phyloP scores from a whole-genome alignment of 139 green algal species.

The Tetraselmis striata region DNA sequence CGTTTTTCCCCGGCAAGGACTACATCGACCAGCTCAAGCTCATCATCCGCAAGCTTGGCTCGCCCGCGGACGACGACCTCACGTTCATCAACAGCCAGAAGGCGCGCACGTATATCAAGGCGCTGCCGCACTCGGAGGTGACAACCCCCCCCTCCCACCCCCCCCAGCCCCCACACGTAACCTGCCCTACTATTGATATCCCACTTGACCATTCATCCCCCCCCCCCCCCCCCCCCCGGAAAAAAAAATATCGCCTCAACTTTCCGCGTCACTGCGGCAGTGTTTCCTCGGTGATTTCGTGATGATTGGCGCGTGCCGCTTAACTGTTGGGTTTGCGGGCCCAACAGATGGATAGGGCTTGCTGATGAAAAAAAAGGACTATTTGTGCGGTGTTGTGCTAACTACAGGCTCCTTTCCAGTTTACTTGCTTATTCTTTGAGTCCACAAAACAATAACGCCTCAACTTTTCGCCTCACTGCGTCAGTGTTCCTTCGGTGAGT shows the following conservation, averaged over 20 bases:
- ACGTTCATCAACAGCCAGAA: conserved; percentile 80
- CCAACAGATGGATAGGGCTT: no score
- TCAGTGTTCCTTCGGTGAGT: no score
- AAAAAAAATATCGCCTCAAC: not conserved
- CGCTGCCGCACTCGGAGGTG: conserved; percentile 51
- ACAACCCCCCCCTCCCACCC: not conserved
- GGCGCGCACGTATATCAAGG: conserved; percentile 72
- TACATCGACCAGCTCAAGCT: conserved; percentile 93
- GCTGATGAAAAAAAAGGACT: no score
- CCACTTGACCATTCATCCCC: not conserved
- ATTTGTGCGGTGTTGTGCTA: no score
- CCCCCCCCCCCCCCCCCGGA: not conserved
- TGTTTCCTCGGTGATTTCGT: no score
- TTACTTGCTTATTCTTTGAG: no score
- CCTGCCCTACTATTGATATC: not conserved
- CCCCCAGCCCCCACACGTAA: not conserved
- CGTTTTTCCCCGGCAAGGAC: conserved; percentile 76
- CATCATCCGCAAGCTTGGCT: conserved; percentile 84
- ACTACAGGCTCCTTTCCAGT: no score
- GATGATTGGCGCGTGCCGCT: no score
- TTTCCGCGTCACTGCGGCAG: no score
- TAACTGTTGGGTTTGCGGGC: no score
- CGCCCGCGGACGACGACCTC: conserved; percentile 82
- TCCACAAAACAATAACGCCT: no score
- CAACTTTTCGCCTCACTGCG: no score